These are phyloP conservation scores for Penicillium aurantiogriseum DNA, from an alignment of 2,329 filamentous ascomycete genomes.

Conservation along the genomic window DNA sequence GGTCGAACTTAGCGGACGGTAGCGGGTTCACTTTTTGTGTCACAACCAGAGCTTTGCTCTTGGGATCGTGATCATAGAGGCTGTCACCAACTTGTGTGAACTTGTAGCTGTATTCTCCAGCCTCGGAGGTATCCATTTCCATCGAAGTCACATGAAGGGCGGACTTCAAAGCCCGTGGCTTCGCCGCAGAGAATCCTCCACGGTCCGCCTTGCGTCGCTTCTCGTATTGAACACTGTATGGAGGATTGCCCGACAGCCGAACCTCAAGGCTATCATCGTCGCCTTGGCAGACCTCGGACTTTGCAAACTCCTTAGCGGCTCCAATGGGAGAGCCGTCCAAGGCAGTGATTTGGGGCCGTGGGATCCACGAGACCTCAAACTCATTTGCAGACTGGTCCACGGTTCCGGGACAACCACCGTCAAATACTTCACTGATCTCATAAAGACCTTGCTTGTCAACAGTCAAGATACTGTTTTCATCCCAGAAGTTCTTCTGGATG, in stretches of 20 bases:
- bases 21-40: constrained; percentile 82
- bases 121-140: constrained; percentile 78
- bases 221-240: constrained; percentile 80
- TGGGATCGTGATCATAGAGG: constrained; percentile 74
- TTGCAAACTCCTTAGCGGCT: constrained; percentile 59
- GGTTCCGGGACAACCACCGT: constrained; percentile 77
- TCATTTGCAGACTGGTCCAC: constrained; percentile 70
- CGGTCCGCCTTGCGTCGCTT: constrained; percentile 68
- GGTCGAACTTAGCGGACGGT: constrained; percentile 76
- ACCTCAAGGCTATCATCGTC: constrained; percentile 89
- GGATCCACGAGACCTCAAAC: constrained; percentile 83
- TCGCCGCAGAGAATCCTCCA: constrained; percentile 65
- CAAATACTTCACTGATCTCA: constrained; percentile 72
- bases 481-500: constrained; percentile 50
- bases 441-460: constrained; percentile 71
- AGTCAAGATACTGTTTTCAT: constrained; percentile 67
- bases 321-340: constrained; percentile 51
- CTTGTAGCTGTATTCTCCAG: constrained; percentile 81
- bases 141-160: constrained; percentile 74
- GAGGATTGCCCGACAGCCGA: constrained; percentile 73
- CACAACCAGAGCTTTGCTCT: constrained; percentile 66
- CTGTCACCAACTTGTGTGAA: constrained; percentile 81
- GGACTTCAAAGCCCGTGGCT: constrained; percentile 71
- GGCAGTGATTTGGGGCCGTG: constrained; percentile 69
- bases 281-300: constrained; percentile 86